Evolutionary conservation across 441 rosid species (phyloP), one percentile per base, ranked within the genome.

Genomic region (Croton laevigatus): DNA sequence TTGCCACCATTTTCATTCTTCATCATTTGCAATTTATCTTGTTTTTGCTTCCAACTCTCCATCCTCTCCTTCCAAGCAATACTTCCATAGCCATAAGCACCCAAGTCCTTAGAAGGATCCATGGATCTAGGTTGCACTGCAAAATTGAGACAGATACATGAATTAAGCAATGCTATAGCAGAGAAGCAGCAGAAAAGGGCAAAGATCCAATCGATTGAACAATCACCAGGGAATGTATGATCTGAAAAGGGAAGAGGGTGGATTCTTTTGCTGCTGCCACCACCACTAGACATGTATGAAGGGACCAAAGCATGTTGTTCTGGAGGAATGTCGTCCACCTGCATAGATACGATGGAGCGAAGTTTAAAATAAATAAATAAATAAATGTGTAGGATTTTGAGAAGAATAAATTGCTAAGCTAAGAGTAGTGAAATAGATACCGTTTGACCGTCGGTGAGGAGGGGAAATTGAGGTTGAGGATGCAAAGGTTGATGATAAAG

Each of bases 21-120:
- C 76, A 68, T 66, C 75, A 75, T 70, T 20, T 81, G 86, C 27
- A 82, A 73, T 72, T 83, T 81, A 64, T 82, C 89, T 64, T 84
- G 88, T 54, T 79, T 80, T 65, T 72, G 76, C 71, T 81, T 84
- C 88, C 91, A 85, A 37, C 62, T 72, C 76, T 90, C 89, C 86
- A 84, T 80, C 62, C 89, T 82, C 67, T 88, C 88, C 61, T 87
- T 90, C 96, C 96, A 90, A 64, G 91, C 88, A 66, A 87, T 81
- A 77, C 89, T 90, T 67, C 90, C 96, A 54, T 85, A 88, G 66
- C 96, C 94, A 69, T 88, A 87, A 60, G 84, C 91, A 46, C 90
- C 86, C 68, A 88, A 81, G 75, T 90, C 88, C 80, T 88, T 88
- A 64, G 84, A 81, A 71, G 93, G 91, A 67, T 83, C 86, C 94